These are phyloP conservation scores for Paramecium pentaurelia DNA, from an alignment of 73 alveolate species.

Conservation along the genomic window DNA sequence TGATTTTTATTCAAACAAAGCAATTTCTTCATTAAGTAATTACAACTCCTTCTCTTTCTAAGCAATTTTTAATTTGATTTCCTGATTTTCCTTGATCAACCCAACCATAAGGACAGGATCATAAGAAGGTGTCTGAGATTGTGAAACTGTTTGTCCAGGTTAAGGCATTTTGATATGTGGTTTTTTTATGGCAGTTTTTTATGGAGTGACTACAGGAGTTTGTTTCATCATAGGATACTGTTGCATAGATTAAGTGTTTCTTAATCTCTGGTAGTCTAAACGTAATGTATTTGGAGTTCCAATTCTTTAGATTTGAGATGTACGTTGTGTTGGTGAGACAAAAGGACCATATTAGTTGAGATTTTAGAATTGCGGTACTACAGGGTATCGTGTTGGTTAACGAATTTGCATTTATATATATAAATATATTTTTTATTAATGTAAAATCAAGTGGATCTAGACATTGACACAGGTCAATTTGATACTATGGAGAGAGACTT, in stretches of 20 bases:
- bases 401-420: neutral
- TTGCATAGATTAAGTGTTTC: neutral
- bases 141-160: neutral
- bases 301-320: neutral
- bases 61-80: neutral
- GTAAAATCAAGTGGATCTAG: slow-evolving; percentile 11
- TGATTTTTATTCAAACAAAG: neutral
- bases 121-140: neutral
- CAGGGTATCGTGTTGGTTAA: neutral
- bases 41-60: neutral
- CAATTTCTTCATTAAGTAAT: neutral
- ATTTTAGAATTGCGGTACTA: neutral
- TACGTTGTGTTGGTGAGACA: neutral
- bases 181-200: neutral
- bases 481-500: slow-evolving; percentile 88
- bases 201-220: neutral
- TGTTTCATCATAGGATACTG: neutral
- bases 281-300: neutral
- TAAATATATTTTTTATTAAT: neutral
- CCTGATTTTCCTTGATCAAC: neutral
- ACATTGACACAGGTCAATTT: slow-evolving; percentile 53
- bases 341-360: neutral
- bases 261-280: neutral
- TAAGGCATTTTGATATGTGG: neutral
- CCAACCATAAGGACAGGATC: neutral